Conservation (phyloP, 129 eudicot genomes). For the Pittosporum tobira region DNA sequence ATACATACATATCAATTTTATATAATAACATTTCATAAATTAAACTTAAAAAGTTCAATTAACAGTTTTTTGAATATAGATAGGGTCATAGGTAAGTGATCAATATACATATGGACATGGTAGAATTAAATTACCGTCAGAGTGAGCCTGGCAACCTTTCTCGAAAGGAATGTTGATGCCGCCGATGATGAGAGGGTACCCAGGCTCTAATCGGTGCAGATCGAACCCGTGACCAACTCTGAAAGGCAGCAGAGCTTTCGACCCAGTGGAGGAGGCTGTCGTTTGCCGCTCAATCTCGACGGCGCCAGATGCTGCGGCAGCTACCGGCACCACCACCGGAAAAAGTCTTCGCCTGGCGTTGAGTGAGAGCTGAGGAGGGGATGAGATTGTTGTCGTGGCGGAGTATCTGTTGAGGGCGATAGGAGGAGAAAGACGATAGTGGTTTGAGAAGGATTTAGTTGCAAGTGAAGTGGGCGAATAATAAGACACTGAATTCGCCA, state of each 20-base stretch:
- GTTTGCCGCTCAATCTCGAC: constrained; percentile 37
- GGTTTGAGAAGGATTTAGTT: constrained; percentile 16
- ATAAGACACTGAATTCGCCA: constrained; percentile 39
- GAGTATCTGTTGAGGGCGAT: constrained; percentile 10
- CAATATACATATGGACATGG: too few relatives aligned
- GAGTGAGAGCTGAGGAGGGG: constrained; percentile 19
- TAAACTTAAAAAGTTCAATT: too few relatives aligned
- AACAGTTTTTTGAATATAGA: too few relatives aligned
- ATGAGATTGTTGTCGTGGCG: not conserved
- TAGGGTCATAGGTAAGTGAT: too few relatives aligned
- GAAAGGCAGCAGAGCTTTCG: constrained; percentile 70
- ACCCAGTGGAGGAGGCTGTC: constrained; percentile 18
- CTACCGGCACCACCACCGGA: constrained; percentile 21
- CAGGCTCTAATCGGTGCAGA: constrained; percentile 85
- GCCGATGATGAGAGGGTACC: constrained; percentile 92
- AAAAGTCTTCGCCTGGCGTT: constrained; percentile 4
- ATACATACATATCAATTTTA: too few relatives aligned
- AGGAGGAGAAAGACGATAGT: constrained; percentile 3
- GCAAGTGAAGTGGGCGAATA: constrained; percentile 22
- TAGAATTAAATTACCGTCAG: constrained; percentile 84
- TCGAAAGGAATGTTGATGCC: constrained; percentile 88
- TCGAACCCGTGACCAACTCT: constrained; percentile 96
- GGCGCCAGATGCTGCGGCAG: constrained; percentile 43
- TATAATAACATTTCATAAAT: too few relatives aligned
- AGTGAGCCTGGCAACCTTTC: constrained; percentile 97